Evolutionary conservation across 1,139 yeast genomes (phyloP).

Genomic region (Arxiozyma slooffiae): DNA sequence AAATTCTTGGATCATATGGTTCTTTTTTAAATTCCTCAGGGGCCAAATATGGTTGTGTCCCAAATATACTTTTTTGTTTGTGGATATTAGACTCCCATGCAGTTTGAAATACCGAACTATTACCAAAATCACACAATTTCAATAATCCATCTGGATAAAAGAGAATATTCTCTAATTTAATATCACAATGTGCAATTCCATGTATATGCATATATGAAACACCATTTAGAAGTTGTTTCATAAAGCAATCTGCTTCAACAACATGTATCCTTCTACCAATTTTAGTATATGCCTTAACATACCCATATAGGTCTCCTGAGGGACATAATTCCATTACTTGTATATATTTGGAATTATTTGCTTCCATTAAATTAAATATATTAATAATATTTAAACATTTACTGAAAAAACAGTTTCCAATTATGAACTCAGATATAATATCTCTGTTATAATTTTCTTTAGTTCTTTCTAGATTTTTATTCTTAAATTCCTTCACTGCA

Average conservation of each 20-base stretch:
- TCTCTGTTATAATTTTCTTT: slow-evolving; percentile 51
- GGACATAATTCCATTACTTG: slow-evolving; percentile 69
- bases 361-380: slow-evolving; percentile 55
- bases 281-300: slow-evolving; percentile 27
- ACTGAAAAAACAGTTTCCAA: slow-evolving; percentile 46
- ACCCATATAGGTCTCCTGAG: slow-evolving; percentile 56
- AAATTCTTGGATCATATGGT: slow-evolving; percentile 48
- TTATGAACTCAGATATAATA: slow-evolving; percentile 65
- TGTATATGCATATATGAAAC: slow-evolving; percentile 56
- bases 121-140: slow-evolving; percentile 62
- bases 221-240: slow-evolving; percentile 57
- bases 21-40: slow-evolving; percentile 46
- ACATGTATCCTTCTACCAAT: slow-evolving; percentile 34
- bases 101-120: slow-evolving; percentile 58
- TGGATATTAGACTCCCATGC: slow-evolving; percentile 53
- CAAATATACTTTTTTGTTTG: slow-evolving; percentile 48
- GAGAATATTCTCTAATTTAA: slow-evolving; percentile 57
- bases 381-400: slow-evolving; percentile 51
- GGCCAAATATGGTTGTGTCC: slow-evolving; percentile 65
- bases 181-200: slow-evolving; percentile 69
- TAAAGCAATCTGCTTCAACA: slow-evolving; percentile 56
- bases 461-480: slow-evolving; percentile 36
- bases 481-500: slow-evolving; percentile 64
- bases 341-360: slow-evolving; percentile 43
- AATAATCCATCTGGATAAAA: slow-evolving; percentile 40